Base-by-base conservation (phyloP, 2,329 filamentous ascomycete species). In the Xylariomycetidae sp. region DNA sequence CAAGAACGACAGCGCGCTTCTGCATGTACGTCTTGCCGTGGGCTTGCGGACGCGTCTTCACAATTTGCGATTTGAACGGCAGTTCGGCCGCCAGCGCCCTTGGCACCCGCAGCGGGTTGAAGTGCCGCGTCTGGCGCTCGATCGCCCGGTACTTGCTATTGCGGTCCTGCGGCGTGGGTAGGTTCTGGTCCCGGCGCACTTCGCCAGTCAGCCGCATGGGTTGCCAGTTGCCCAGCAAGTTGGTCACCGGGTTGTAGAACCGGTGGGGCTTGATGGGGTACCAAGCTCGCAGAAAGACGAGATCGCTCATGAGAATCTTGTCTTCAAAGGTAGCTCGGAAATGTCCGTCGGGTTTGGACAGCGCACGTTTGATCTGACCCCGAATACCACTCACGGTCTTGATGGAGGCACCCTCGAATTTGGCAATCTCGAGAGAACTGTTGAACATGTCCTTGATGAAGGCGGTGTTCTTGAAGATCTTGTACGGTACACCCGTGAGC, bases 371-470 rank as follows among this genome's bases (percentile, higher is more conserved):
- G 74, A 98, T 95, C 62, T 98, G 92, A 41, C 92, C 92, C 25
- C 92, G 77, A 40, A 98, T 80, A 32, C 93, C 93, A 1, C 89
- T 95, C 16, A 98, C 93, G 0, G 93, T 98, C 56, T 89, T 87
- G 64, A 98, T 90, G 35, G 85, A 80, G 8, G 92, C 92, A 37
- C 92, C 92, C 65, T 98, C 92, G 54, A 98, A 98, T 58, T 96
- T 98, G 52, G 92, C 90, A 45, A 98, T 92, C 58, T 98, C 92
- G 25, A 98, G 79, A 0, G 87, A 74, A 1, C 83, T 82, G 56
- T 78, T 88, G 72, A 98, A 98, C 92, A 98, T 98, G 64, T 94
- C 87, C 61, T 92, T 93, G 65, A 98, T 88, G 58, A 98, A 98
- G 24, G 92, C 89, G 0, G 92, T 98, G 67, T 98, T 98, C 64